Evolutionary conservation across 1,139 yeast species (phyloP), one percentile per base, ranked within the genome.

Genomic region (Kodamaea derodonti): DNA sequence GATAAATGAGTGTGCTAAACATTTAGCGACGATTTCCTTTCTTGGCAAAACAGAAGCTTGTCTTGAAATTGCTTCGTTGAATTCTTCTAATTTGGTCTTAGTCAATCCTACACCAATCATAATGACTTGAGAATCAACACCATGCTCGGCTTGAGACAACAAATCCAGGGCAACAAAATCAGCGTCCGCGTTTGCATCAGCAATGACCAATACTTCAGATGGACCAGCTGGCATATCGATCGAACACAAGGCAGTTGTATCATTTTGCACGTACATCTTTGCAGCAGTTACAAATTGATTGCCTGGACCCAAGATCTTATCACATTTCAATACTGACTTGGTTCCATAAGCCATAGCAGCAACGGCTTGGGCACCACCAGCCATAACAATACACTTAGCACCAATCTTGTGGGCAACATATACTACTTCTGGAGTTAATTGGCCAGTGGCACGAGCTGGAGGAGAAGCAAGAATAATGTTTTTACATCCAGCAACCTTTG

Each of bases 171-270:
- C 98, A 24, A 92, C 98, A 61, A 86, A 92, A 51, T 90, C 95
- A 12, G 95, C 90, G 60, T 87, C 95, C 4, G 97, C 87, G 32
- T 75, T 56, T 39, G 70, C 74, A 58, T 92, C 99, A 29, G 97
- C 95, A 49, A 92, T 72, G 13, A 92, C 97, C 43, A 92, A 72
- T 12, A 92, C 99, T 63, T 92, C 99, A 35, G 95, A 84, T 18
- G 99, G 99, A 4, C 99, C 99, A 16, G 99, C 99, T 31, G 99
- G 99, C 97, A 92, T 90, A 60, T 92, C 99, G 49, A 92, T 94
- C 23, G 95, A 84, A 54, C 96, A 94, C 48, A 88, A 69, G 2
- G 98, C 97, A 48, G 82, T 84, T 3, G 97, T 86, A 55, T 92
- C 98, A 56, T 94, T 94, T 51, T 90, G 94, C 30, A 94, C 95